These are phyloP conservation scores for Fusarium abutilonis DNA, from an alignment of 2,329 filamentous ascomycete species.

Conservation along the genomic window DNA sequence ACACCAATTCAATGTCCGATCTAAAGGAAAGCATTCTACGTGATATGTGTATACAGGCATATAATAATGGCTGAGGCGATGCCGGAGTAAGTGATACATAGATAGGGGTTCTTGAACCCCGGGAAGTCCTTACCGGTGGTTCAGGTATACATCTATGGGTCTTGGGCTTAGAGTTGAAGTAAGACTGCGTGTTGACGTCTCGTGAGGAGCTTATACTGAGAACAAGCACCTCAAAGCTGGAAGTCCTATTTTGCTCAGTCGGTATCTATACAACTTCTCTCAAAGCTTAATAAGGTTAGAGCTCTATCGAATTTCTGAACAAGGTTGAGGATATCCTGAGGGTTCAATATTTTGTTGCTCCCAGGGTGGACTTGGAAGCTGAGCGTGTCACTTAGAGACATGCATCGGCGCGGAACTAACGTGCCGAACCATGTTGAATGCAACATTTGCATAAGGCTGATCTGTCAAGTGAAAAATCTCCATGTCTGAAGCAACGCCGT, in stretches of 20 bases:
- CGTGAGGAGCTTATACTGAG: background rate
- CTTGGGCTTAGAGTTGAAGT: conserved; percentile 2
- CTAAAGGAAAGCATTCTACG: conserved; percentile 18
- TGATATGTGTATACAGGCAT: background rate
- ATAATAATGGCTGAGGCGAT: conserved; percentile 2
- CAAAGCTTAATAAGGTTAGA: too few species aligned
- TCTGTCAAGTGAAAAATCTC: conserved; percentile 1
- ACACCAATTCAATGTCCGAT: background rate
- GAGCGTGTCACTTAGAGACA: background rate
- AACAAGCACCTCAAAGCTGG: too few species aligned
- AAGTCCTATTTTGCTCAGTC: too few species aligned
- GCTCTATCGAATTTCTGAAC: background rate
- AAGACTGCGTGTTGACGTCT: conserved; percentile 7
- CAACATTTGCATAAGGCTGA: conserved; percentile 16
- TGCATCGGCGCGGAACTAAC: conserved; percentile 29
- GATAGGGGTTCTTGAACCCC: background rate
- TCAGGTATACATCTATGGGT: background rate
- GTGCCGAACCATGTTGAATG: conserved; percentile 25
- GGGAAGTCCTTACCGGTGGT: conserved; percentile 3
- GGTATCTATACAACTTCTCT: too few species aligned
- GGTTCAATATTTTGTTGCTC: background rate
- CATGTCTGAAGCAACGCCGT: background rate
- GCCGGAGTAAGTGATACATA: conserved; percentile 11
- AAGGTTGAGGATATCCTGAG: background rate
- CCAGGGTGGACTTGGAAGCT: background rate